These are phyloP conservation scores for Metschnikowia continentalis DNA, from an alignment of 805 yeast species.

Conservation along the genomic window DNA sequence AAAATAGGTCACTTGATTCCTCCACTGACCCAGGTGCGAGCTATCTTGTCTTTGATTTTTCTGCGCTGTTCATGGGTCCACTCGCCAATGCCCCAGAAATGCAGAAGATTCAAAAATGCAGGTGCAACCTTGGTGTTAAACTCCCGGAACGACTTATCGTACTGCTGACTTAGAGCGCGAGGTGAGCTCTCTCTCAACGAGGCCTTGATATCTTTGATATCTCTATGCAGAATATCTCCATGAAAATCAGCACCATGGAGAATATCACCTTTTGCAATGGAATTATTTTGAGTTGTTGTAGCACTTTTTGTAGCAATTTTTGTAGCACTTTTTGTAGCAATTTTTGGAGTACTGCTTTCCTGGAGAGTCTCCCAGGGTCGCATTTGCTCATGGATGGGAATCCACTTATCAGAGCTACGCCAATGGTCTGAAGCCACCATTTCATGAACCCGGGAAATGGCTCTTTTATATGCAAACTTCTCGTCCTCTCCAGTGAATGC, in stretches of 20 bases:
- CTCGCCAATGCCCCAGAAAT: conserved; percentile 65
- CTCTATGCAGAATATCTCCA: conserved; percentile 30
- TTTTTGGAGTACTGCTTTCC: too few relatives aligned
- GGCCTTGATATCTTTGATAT: conserved; percentile 10
- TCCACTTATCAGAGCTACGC: conserved; percentile 49
- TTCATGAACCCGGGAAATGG: conserved; percentile 60
- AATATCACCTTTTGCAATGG: too few relatives aligned
- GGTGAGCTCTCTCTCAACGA: conserved; percentile 18
- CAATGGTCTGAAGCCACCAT: conserved; percentile 53
- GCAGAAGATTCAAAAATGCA: conserved; percentile 28
- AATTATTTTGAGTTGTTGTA: too few relatives aligned
- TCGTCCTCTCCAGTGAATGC: conserved; percentile 78
- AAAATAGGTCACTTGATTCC: conserved; percentile 10
- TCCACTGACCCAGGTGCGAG: conserved; percentile 51
- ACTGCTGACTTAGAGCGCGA: conserved; percentile 19
- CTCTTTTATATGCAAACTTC: conserved; percentile 66
- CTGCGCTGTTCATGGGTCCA: conserved; percentile 50
- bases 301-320: too few relatives aligned
- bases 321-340: too few relatives aligned
- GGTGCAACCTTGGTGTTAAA: conserved; percentile 25
- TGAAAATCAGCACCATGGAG: too few relatives aligned
- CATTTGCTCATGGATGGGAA: conserved; percentile 47
- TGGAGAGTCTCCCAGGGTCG: conserved; percentile 52
- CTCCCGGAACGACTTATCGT: conserved; percentile 21
- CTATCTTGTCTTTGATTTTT: conserved; percentile 49